Conservation (phyloP, 1,284 basidiomycete species). For the Apiotrichum montevideense region DNA sequence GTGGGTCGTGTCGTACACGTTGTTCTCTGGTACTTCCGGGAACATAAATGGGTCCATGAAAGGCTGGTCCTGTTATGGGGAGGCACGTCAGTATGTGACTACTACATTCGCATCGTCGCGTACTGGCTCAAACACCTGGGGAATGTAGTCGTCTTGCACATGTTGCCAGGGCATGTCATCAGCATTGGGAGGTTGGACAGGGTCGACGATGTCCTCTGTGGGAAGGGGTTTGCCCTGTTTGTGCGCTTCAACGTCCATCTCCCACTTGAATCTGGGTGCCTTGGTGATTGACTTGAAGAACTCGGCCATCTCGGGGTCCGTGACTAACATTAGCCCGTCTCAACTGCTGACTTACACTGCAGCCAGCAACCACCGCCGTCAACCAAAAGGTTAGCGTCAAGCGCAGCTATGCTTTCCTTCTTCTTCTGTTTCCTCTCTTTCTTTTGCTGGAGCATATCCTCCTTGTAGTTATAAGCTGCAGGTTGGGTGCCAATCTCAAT, state of each 20-base stretch:
- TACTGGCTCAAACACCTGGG: no score
- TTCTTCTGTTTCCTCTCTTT: conserved; percentile 9
- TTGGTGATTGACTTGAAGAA: conserved; percentile 19
- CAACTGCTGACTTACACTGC: conserved; percentile 16
- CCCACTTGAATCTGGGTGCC: conserved; percentile 28
- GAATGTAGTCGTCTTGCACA: no score
- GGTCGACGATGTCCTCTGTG: no score
- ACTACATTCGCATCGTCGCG: no score
- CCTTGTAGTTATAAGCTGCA: conserved; percentile 10
- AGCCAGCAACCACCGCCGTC: conserved; percentile 23
- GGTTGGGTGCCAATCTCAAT: neutral
- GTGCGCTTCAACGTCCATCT: conserved; percentile 17
- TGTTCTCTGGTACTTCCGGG: no score
- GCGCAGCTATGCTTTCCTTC: conserved; percentile 4
- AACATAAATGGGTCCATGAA: no score
- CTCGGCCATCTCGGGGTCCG: conserved; percentile 25
- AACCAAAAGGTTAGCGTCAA: conserved; percentile 18
- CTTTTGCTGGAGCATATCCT: conserved; percentile 17
- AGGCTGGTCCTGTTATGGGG: no score
- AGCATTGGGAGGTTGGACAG: no score
- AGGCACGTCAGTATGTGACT: no score
- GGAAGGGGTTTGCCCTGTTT: neutral
- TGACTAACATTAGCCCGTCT: conserved; percentile 17
- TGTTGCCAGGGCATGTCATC: no score
- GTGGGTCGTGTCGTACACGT: no score